Base-by-base conservation (phyloP, 2,329 filamentous ascomycete genomes). In the Stachybotrys echinatus region DNA sequence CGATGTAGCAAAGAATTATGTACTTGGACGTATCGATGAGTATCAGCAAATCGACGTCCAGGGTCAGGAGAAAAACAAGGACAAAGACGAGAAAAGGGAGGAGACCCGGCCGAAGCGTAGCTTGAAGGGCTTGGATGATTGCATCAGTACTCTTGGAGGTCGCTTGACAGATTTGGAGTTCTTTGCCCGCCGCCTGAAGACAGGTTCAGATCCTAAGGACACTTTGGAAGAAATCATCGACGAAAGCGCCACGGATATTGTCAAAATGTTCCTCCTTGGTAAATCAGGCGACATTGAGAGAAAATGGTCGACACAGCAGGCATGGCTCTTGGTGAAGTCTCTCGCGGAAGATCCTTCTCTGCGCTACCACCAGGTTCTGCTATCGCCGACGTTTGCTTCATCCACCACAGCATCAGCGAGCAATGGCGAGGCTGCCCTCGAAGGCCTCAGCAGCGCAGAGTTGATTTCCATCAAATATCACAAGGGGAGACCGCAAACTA, bases 141-240 rank as follows among this genome's bases (percentile, higher is more conserved):
- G 88, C 58, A 95, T 97, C 55, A 80, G 84, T 23, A 80, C 85
- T 0, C 79, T 99, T 2, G 94, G 94, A 20, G 94, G 94, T 2
- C 88, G 94, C 4, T 78, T 99, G n/a, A 96, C 91, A 0, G 94
- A 99, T 62, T 84, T 99, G 19, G 92, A 97, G 64, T 95, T 94
- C 62, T 82, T 99, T 42, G 88, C 92, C n/a, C 84, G 92, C 34
- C 81, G 94, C 18, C 87, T 99, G 59, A 89, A 90, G 69, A 84
- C 87, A 1, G 92, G 94, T 17, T 91, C 96, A 65, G 87, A 80
- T 2, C 94, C 94, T 1, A 80, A 78, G 55, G 79, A 87, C 57
- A 94, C 94, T 3, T 86, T 96, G 3, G 76, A 84, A 20, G 91
- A 96, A 55, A 97, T 99, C 54, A 87, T 96, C 48, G 85, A 89